phyloP scores from a whole-genome alignment of 2,329 filamentous ascomycete species.

The Trichoderma cornu-damae region DNA sequence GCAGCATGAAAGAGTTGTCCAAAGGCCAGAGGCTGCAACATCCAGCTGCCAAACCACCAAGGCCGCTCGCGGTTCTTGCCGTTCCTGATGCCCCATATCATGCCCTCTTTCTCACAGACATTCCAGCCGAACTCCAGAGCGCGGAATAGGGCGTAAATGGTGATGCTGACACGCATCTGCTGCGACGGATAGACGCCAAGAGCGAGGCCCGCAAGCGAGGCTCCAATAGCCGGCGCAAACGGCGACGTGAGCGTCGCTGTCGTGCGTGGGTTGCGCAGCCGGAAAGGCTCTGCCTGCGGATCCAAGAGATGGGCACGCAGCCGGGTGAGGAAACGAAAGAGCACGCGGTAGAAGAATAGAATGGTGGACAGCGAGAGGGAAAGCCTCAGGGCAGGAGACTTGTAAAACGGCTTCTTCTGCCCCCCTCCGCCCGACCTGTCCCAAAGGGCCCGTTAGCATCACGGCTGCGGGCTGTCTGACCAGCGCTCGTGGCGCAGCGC shows the following conservation, averaged over 20 bases:
- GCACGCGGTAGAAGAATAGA: constrained; percentile 78
- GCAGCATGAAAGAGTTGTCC: constrained; percentile 73
- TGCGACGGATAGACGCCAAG: constrained; percentile 66
- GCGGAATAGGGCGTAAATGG: constrained; percentile 75
- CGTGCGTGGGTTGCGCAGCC: constrained; percentile 73
- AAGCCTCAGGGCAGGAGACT: constrained; percentile 67
- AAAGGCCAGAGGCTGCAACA: constrained; percentile 70
- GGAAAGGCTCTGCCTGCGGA: constrained; percentile 74
- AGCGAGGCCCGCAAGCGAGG: constrained; percentile 77
- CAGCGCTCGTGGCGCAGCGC: neutral
- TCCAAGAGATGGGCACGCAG: constrained; percentile 74
- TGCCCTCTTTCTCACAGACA: constrained; percentile 67
- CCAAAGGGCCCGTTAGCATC: constrained; percentile 12
- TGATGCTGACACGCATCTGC: constrained; percentile 68
- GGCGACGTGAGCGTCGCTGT: constrained; percentile 71
- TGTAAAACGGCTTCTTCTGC: constrained; percentile 53
- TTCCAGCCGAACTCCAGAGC: constrained; percentile 87
- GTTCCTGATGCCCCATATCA: constrained; percentile 56
- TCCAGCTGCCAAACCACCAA: constrained; percentile 81
- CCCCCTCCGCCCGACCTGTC: constrained; percentile 6
- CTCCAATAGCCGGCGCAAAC: constrained; percentile 84
- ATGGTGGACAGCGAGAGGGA: constrained; percentile 80
- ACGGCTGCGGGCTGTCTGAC: neutral
- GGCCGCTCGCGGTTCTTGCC: constrained; percentile 58
- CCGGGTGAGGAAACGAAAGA: constrained; percentile 83